Base-by-base conservation (phyloP, 768 basidiomycete genomes). In the Roridomyces roridus region DNA sequence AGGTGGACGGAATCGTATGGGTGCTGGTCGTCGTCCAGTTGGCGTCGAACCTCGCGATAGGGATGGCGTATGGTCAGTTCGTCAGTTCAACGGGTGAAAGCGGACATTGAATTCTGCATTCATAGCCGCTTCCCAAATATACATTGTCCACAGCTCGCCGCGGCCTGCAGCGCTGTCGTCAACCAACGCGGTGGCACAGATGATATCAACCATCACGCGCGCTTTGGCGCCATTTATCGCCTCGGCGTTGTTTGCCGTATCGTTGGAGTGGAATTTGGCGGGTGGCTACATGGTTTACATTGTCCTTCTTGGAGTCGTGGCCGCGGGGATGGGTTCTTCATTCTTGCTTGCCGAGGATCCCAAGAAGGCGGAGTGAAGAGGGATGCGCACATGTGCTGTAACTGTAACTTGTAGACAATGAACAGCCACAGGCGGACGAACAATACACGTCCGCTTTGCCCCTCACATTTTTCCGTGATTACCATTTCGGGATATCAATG, bases 161-260 rank as follows among this genome's bases (percentile, higher is more conserved):
- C 68, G 64, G 23, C 69, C 73, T 1, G 67, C 72, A 0, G 67
- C 80, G 10, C 71, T 89, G 10, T 85, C 82, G 1, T 76, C 82
- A 4, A 76, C 77, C 14, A 85, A 84, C 56, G 84, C 85, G 3
- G 57, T 86, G 31, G 84, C 77, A 5, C 85, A 88, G 66, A 81
- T 83, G 65, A 66, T 78, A 6, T 74, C 75, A 3, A 82, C 80
- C 0, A 68, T 76, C 5, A 72, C 80, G 60, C 76, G 85, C 26
- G 73, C 83, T 0, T 64, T 86, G 8, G 83, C 82, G 2, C 86
- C 86, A 0, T 74, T 82, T 12, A 61, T 79, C 18, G 78, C 85
- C 6, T 80, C 83, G 3, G 85, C 86, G 1, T 67, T 87, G 15
- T 87, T 85, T 60, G 80, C 87, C 1, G 60, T 83, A 0, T 85